These are phyloP conservation scores for Sophora flavescens DNA, from an alignment of 306 rosid species.

Conservation along the genomic window DNA sequence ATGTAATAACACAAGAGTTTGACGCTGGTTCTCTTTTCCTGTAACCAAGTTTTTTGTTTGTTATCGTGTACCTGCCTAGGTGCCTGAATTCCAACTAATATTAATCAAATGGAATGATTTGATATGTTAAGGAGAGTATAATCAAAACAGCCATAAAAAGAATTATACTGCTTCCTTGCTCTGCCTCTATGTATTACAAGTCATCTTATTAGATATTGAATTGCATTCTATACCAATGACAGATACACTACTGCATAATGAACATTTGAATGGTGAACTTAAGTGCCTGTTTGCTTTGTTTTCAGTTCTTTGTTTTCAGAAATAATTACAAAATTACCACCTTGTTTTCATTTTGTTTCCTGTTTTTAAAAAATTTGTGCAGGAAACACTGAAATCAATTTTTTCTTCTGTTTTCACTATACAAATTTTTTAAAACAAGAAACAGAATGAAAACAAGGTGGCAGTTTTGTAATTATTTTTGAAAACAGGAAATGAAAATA, in stretches of 20 bases:
- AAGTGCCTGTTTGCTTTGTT: too few species aligned
- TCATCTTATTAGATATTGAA: constrained; percentile 16
- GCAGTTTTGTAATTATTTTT: too few species aligned
- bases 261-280: constrained; percentile 4
- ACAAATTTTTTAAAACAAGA: too few species aligned
- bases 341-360: too few species aligned
- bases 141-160: neutral
- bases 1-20: constrained; percentile 9
- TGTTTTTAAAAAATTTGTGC: too few species aligned
- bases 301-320: too few species aligned
- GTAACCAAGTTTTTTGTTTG: neutral
- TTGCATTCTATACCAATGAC: neutral
- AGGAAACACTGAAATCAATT: too few species aligned
- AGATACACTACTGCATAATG: constrained; percentile 10
- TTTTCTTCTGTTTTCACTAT: too few species aligned
- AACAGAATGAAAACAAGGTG: too few species aligned
- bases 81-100: neutral
- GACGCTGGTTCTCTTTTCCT: neutral
- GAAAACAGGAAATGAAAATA: too few species aligned
- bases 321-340: too few species aligned
- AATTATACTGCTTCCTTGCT: constrained; percentile 1
- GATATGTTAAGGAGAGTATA: constrained; percentile 17
- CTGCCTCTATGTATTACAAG: constrained; percentile 2
- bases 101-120: constrained; percentile 15
- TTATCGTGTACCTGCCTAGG: neutral